Base-by-base conservation (phyloP, 179 eudicot genomes). In the Vitellaria paradoxa region DNA sequence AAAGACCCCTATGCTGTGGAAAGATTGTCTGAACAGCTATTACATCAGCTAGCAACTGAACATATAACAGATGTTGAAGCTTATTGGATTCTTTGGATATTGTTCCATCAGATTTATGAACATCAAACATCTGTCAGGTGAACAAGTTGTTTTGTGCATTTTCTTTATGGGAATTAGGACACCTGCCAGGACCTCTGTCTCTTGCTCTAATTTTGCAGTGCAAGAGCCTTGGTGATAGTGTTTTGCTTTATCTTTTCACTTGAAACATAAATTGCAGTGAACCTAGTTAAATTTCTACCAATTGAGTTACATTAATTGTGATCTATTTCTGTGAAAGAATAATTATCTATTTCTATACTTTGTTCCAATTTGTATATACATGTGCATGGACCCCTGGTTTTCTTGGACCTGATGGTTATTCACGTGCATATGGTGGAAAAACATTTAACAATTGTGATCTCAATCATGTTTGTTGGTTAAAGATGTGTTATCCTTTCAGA, bases 1-100 rank as follows among this genome's bases (percentile, higher is more conserved):
- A 91, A 75, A 86, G 99, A 95, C 84, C 76, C 89, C 30, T 87
- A 91, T 86, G 89, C 91, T 68, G 83, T 95, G 37, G 98, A 95
- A 78, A 85, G 89, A 89, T 78, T 93, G 77, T 85, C 92, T 79
- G 99, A 91, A 85, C 88, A 88, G 78, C 88, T 90, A 67, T 81
- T 95, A 85, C 89, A 55, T 83, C 88, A 88, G 76, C 80, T 95
- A 76, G 87, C 86, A 66, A 69, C 80, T 78, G 86, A 84, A 84
- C 73, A 83, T 80, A 86, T 79, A 57, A 88, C 83, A 64, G 90
- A 86, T 72, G 70, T 81, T 40, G 99, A 95, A 82, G 97, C 96
- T 60, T 93, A 93, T 84, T 95, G 98, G 99, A 75, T 86, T 78
- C 78, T 95, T 66, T 88, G 93, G 97, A 78, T 89, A 61, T 77